phyloP scores from a whole-genome alignment of 345 rosid genomes.

The Ailanthus altissimus region DNA sequence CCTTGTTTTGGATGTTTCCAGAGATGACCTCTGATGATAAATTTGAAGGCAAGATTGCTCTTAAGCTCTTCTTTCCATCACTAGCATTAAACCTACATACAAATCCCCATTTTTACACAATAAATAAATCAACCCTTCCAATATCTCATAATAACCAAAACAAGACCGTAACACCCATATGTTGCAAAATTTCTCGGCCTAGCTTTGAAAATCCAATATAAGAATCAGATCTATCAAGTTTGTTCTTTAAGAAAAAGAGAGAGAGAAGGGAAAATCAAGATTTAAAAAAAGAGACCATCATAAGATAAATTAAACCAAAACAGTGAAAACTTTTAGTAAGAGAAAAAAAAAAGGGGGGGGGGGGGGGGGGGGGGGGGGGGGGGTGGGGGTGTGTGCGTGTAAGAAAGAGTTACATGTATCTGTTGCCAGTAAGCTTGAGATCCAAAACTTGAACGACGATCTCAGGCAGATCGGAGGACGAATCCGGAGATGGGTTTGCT shows the following conservation, averaged over 20 bases:
- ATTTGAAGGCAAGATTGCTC: conserved; percentile 65
- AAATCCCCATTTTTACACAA: not conserved
- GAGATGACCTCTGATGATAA: conserved; percentile 60
- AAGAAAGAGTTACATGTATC: conserved; percentile 55
- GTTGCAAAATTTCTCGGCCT: not conserved
- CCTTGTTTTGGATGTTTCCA: conserved; percentile 71
- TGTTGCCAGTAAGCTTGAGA: conserved; percentile 78
- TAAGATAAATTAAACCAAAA: not conserved
- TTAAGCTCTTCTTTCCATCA: conserved; percentile 70
- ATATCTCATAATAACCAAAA: not conserved
- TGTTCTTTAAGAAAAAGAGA: too few relatives aligned
- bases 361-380: too few relatives aligned
- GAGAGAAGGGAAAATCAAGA: too few relatives aligned
- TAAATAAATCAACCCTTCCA: not conserved
- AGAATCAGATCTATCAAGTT: not conserved
- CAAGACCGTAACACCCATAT: not conserved
- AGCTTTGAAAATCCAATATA: not conserved
- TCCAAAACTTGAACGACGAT: conserved; percentile 76
- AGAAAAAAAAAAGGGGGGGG: too few relatives aligned
- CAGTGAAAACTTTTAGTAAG: not conserved
- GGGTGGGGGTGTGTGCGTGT: too few relatives aligned
- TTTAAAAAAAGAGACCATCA: too few relatives aligned
- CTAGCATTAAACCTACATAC: conserved; percentile 68
- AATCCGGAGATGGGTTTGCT: conserved; percentile 67
- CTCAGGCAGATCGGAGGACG: conserved; percentile 47